Base-by-base conservation (phyloP, 169 alveolate genomes). In the Besnoitia besnoiti region DNA sequence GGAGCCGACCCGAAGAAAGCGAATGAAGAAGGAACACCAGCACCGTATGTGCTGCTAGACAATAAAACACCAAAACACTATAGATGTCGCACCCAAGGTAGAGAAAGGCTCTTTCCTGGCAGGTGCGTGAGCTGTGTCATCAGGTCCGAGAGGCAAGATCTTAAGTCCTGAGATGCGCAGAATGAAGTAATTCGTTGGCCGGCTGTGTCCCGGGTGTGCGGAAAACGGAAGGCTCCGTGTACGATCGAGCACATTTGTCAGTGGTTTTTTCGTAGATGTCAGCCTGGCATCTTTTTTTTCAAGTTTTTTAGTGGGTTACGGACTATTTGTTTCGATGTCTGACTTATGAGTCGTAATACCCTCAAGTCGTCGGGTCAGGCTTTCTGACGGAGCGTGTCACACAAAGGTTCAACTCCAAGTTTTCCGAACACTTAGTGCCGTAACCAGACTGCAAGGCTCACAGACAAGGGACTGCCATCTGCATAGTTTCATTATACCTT, bases 1-100 rank as follows among this genome's bases (percentile, higher is more conserved):
- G n/a, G 91, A 95, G 50, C 98, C 98, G 0, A 94, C 95, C 79
- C 94, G 98, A 35, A 85, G 97, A 44, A 87, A 42, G n/a, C 80
- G 80, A n/a, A n/a, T 55, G 67, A 55, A 55, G 67, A 55, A 55
- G 27, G 67, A 55, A 55, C 67, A 55, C 67, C 67, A 5, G 24
- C 12, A n/a, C 30, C 67, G 67, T 19, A n/a, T n/a, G 7, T 55
- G 67, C 67, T 55, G 67, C 67, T 55, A 55, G 24, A 19, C 1
- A n/a, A n/a, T n/a, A n/a, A n/a, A n/a, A n/a, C n/a, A n/a, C n/a
- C n/a, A n/a, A n/a, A n/a, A n/a, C 67, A n/a, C 67, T 55, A 55
- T 21, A 55, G 27, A 55, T n/a, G n/a, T n/a, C 7, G 24, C 67
- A 55, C n/a, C 24, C 33, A 55, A 55, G 67, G 67, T 21, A n/a